Conservation (phyloP, 345 rosid species). For the Eucalyptus urophylla region DNA sequence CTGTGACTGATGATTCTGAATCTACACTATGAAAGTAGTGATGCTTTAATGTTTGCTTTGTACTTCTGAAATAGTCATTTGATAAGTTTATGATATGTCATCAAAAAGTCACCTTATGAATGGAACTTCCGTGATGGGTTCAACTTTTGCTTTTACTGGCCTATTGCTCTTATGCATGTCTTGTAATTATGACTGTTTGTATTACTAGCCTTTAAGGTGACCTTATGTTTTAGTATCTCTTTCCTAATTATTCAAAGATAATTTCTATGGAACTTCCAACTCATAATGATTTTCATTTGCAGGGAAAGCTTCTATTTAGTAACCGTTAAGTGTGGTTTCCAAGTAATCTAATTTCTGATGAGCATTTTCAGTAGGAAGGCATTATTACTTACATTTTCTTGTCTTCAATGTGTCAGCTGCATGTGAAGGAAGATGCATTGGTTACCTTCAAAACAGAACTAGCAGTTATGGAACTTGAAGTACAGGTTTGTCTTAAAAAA, state of each 20-base stretch:
- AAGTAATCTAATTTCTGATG: not conserved
- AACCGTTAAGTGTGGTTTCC: not conserved
- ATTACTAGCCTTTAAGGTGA: not conserved
- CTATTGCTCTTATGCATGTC: not conserved
- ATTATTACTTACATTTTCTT: not conserved
- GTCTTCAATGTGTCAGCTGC: constrained; percentile 28
- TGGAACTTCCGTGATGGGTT: not conserved
- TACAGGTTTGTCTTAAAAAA: constrained; percentile 35
- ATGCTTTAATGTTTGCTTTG: not conserved
- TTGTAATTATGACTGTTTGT: not conserved
- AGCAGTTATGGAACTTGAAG: constrained; percentile 71
- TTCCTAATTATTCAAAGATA: not conserved
- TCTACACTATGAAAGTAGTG: not conserved
- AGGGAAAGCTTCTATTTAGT: not conserved
- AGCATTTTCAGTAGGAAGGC: not conserved
- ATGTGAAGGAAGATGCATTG: constrained; percentile 41
- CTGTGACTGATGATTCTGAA: not conserved
- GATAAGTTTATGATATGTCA: not conserved
- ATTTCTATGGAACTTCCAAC: not conserved
- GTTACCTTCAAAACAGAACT: constrained; percentile 63
- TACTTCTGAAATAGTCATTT: not conserved
- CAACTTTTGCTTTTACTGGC: not conserved
- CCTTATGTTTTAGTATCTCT: not conserved
- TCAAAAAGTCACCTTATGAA: not conserved
- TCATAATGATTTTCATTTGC: not conserved